phyloP scores from a whole-genome alignment of 495 filamentous ascomycete species.

The Antarctomyces pellizariae region DNA sequence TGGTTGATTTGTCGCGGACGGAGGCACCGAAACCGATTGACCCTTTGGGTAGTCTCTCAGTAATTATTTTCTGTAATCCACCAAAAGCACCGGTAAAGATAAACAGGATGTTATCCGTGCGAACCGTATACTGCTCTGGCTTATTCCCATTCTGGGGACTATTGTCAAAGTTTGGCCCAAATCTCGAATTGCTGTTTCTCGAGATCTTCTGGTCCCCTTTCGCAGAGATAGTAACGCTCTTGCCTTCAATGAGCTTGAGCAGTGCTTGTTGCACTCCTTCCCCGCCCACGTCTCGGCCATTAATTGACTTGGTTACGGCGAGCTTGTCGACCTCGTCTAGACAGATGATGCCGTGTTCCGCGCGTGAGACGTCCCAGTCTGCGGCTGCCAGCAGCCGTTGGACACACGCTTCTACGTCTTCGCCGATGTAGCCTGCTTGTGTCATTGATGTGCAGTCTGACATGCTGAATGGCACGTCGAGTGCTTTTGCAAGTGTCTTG shows the following conservation, averaged over 20 bases:
- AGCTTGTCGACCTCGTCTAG: slow-evolving; percentile 97
- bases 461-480: slow-evolving; percentile 92
- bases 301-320: slow-evolving; percentile 26
- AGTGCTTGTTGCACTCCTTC: slow-evolving; percentile 94
- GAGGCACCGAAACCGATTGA: slow-evolving; percentile 82
- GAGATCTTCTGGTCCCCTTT: slow-evolving; percentile 23
- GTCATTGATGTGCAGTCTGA: slow-evolving; percentile 95
- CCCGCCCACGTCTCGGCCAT: slow-evolving; percentile 57
- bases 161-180: no score
- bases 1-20: slow-evolving; percentile 22
- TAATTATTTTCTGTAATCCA: slow-evolving; percentile 70
- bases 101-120: slow-evolving; percentile 91
- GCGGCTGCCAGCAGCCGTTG: slow-evolving; percentile 74
- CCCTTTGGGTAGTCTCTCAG: slow-evolving; percentile 65
- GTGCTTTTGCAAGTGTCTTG: slow-evolving; percentile 39
- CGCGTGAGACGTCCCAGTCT: slow-evolving; percentile 66
- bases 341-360: slow-evolving; percentile 83
- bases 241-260: slow-evolving; percentile 88
- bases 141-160: no score
- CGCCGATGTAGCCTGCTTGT: slow-evolving; percentile 91
- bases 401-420: slow-evolving; percentile 84
- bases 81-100: slow-evolving; percentile 91
- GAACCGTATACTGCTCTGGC: slow-evolving; percentile 69
- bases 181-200: slow-evolving; percentile 2
- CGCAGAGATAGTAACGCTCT: slow-evolving; percentile 67